Base-by-base conservation (phyloP, 2,329 filamentous ascomycete species). In the Botrytis porri region DNA sequence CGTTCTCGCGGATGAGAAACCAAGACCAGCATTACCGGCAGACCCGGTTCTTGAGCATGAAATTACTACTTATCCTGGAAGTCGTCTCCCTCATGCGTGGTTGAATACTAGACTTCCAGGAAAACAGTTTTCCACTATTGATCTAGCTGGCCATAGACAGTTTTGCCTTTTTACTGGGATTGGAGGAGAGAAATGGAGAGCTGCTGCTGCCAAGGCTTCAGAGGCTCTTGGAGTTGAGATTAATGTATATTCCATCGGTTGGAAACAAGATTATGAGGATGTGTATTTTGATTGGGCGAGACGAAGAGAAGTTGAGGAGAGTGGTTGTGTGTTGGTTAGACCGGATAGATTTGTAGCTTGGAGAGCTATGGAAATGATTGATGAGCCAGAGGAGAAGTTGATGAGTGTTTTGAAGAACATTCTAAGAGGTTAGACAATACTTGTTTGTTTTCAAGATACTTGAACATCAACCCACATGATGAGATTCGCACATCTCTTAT, bases 11-110 rank as follows among this genome's bases (percentile, higher is more conserved):
- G 76, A 77, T 37, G 76, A 75, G 29, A 59, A 69, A 1, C 60
- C 74, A 5, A 63, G 74, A 25, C 35, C 70, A 7, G 6, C 60
- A 14, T 76, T 78, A 67, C 77, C 77, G 14, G 18, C 60, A 4
- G 74, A 75, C 20, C 70, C 75, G 10, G 74, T 71, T 16, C 79
- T 79, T 71, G 61, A 63, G 16, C 77, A 59, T 71, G 70, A 57
- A 20, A 57, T 77, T 8, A 79, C 76, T 2, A 78, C 79, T 12
- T 71, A 75, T 32, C 79, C 79, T n/a, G 79, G 79, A 4, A 76
- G 77, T 62, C 75, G 79, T 29, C 70, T 78, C 3, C 79, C 79
- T 14, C 79, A 80, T 74, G 76, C 74, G 1, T 79, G 78, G 79
- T 18, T 79, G 1, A 69, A 77, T 29, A 54, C 62, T 12, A 73